These are phyloP conservation scores for Hymenoscyphus infarciens DNA, from an alignment of 2,329 filamentous ascomycete genomes.

Conservation along the genomic window DNA sequence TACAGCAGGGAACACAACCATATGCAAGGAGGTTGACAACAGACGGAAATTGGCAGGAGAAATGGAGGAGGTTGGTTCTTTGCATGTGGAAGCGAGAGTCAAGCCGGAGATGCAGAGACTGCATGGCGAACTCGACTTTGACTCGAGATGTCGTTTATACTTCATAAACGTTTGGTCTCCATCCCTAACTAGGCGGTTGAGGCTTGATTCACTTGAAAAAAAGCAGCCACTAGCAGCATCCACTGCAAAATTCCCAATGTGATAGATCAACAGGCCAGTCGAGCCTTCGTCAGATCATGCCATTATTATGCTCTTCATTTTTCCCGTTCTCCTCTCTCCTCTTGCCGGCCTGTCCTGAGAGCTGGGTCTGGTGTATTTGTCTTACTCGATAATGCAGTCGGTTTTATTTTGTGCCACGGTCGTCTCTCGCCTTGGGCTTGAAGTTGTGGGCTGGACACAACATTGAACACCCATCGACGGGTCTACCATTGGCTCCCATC, in stretches of 20 bases:
- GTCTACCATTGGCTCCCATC: slow-evolving; percentile 4
- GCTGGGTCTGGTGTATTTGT: slow-evolving; percentile 1
- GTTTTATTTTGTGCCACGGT: slow-evolving; percentile 1
- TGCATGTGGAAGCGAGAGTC: slow-evolving; percentile 4
- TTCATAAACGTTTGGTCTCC: neutral
- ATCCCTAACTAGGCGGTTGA: neutral
- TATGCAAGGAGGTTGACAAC: slow-evolving; percentile 8
- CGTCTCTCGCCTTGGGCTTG: slow-evolving; percentile 2
- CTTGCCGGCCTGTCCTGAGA: neutral
- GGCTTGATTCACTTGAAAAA: neutral
- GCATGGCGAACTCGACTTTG: neutral
- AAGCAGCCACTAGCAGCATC: neutral
- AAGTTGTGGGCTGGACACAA: slow-evolving; percentile 2
- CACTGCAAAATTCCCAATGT: neutral
- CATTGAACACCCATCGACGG: neutral
- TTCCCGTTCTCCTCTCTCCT: neutral
- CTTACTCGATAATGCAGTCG: neutral
- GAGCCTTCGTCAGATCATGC: slow-evolving; percentile 7
- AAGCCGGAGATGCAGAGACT: neutral
- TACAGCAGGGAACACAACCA: slow-evolving; percentile 1
- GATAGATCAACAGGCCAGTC: neutral
- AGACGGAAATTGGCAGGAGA: slow-evolving; percentile 7
- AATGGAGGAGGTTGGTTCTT: neutral
- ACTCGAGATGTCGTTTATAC: neutral
- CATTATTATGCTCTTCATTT: neutral